phyloP scores from a whole-genome alignment of 2,329 filamentous ascomycete species.

The Magnaporthiopsis poae region DNA sequence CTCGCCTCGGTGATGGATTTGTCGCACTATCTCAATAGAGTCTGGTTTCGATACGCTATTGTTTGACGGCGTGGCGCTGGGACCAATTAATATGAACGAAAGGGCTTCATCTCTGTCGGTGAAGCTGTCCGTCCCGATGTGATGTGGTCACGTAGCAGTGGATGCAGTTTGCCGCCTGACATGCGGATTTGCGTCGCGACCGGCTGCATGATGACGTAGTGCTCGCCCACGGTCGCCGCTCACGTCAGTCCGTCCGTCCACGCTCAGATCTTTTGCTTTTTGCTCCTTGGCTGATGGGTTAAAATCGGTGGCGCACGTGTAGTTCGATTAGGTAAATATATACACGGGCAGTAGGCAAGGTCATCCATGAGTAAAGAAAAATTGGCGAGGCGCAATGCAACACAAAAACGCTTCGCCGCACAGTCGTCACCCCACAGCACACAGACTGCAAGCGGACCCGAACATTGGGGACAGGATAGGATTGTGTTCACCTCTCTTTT shows the following conservation, averaged over 20 bases:
- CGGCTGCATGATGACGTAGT: neutral
- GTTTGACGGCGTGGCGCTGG: neutral
- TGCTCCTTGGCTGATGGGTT: too few relatives aligned
- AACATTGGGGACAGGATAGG: neutral
- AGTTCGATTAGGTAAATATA: too few relatives aligned
- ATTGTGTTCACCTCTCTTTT: neutral
- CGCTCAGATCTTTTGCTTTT: too few relatives aligned
- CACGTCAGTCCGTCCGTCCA: neutral
- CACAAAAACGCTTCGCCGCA: neutral
- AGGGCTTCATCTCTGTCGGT: neutral
- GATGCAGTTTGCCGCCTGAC: neutral
- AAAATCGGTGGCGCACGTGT: too few relatives aligned
- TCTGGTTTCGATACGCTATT: neutral
- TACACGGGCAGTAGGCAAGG: too few relatives aligned
- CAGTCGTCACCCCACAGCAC: neutral
- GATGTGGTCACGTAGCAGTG: neutral
- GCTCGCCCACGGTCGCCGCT: neutral
- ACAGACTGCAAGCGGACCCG: neutral
- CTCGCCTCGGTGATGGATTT: neutral
- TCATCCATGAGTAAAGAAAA: neutral
- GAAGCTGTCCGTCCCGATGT: neutral
- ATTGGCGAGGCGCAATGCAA: neutral
- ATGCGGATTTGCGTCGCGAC: neutral
- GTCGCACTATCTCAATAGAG: neutral
- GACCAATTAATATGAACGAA: too few relatives aligned